Conservation (phyloP, 345 rosid species). For the Iberis pinnata region DNA sequence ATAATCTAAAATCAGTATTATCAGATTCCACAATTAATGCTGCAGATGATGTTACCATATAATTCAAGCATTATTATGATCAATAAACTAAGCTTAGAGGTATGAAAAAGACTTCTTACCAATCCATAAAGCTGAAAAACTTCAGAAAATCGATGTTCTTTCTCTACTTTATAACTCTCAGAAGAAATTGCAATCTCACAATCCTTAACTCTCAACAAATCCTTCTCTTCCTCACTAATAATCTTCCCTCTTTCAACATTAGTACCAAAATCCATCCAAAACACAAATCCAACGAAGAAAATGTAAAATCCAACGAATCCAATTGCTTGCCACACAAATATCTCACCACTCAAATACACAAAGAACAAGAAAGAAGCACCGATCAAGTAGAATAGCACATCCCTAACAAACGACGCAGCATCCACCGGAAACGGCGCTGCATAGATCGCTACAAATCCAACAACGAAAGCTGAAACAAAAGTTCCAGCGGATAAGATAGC, state of each 20-base stretch:
- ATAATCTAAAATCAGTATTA: background rate
- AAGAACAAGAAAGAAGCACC: constrained; percentile 67
- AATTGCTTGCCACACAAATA: constrained; percentile 82
- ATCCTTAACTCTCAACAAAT: constrained; percentile 29
- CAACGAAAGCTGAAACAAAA: constrained; percentile 84
- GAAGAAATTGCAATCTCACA: constrained; percentile 33
- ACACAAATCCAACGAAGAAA: constrained; percentile 83
- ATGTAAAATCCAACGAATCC: constrained; percentile 77
- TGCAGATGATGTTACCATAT: background rate
- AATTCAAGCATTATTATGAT: background rate
- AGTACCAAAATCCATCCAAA: constrained; percentile 81
- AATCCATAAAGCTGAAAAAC: constrained; percentile 33
- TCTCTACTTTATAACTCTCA: constrained; percentile 31
- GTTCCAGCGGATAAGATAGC: constrained; percentile 90
- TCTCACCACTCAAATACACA: constrained; percentile 95
- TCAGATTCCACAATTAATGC: background rate
- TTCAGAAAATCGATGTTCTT: constrained; percentile 27
- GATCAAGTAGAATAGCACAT: constrained; percentile 68
- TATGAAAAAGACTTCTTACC: constrained; percentile 32
- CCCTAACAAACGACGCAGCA: constrained; percentile 66
- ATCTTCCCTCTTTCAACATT: constrained; percentile 17
- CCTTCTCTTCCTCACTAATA: constrained; percentile 26
- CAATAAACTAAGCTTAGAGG: constrained; percentile 7
- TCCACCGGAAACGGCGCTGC: constrained; percentile 80
- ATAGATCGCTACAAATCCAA: constrained; percentile 87